Base-by-base conservation (phyloP, 2,329 filamentous ascomycete species). In the Aspergillus felis region DNA sequence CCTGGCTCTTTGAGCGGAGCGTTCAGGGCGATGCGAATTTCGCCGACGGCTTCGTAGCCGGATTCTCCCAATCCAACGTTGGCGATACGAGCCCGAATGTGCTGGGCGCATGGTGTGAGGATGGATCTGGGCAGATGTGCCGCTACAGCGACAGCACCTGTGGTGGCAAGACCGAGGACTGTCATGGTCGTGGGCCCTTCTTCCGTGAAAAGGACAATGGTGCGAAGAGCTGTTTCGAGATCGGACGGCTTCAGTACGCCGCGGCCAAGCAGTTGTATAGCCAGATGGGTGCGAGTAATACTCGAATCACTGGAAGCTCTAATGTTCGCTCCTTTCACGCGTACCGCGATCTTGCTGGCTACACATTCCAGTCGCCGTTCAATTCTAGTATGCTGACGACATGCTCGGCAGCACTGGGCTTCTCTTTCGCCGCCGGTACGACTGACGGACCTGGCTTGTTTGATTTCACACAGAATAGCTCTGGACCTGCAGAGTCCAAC, bases 41-140 rank as follows among this genome's bases (percentile, higher is more conserved):
- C 35, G 82, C 84, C 0, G 78, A 85, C 2, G 83, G 82, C 9
- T 96, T 96, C 65, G 90, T 97, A 1, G 92, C 92, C 2, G 93
- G 91, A 4, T 97, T 97, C 72, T 94, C 91, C 0, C 93, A 97
- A 72, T 86, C 92, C 10, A 96, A 88, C 63, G 91, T 96, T 22
- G 93, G 91, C 24, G 93, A 97, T 68, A 96, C 92, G 0, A 90
- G 88, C 1, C 93, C 93, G 1, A 97, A 97, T 66, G 85, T 93
- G 0, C 81, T 91, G 5, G 93, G 92, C 1, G 91, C 92, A 1
- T 96, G 86, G 79, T 97, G 93, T 65, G 92, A 97, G 71, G 92
- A 94, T 70, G 90, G 89, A 3, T 86, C 89, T 6, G 88, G 87
- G 22, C 72, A 76, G 22, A 62, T 68, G 56, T 79, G 77, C 58